phyloP scores from a whole-genome alignment of 345 rosid species.

The Xanthoceras sorbifolium region DNA sequence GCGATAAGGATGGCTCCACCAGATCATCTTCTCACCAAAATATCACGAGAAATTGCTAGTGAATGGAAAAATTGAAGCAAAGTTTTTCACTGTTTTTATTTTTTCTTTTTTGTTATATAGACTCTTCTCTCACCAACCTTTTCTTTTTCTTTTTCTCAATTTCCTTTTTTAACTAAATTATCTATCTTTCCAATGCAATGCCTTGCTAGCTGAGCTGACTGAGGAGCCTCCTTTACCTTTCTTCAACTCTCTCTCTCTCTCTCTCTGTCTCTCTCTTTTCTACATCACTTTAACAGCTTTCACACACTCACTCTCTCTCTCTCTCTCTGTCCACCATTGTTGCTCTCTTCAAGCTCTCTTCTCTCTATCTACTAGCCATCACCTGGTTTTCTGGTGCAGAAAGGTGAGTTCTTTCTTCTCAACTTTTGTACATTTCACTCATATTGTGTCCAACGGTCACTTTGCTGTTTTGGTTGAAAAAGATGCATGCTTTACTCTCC shows the following conservation, averaged over 20 bases:
- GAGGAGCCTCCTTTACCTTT: constrained; percentile 24
- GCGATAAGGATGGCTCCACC: not conserved
- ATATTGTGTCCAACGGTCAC: constrained; percentile 33
- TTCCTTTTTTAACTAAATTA: constrained; percentile 18
- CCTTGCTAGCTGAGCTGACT: constrained; percentile 17
- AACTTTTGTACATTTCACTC: constrained; percentile 1
- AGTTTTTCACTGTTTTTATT: not conserved
- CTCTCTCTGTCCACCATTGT: constrained; percentile 19
- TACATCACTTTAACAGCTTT: constrained; percentile 6
- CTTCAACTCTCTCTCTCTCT: constrained; percentile 23
- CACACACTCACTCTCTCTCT: not conserved
- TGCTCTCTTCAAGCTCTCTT: constrained; percentile 16
- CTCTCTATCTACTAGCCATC: constrained; percentile 14
- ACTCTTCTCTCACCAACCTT: constrained; percentile 26
- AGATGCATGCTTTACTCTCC: constrained; percentile 41
- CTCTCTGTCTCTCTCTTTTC: constrained; percentile 18
- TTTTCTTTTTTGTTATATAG: too few species aligned
- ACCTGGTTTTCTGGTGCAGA: constrained; percentile 19
- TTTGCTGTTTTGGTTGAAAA: constrained; percentile 8
- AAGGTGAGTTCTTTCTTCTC: constrained; percentile 31
- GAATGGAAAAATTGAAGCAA: too few species aligned
- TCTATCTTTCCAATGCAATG: constrained; percentile 25
- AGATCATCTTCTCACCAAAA: constrained; percentile 3
- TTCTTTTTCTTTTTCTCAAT: constrained; percentile 27
- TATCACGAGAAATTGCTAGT: constrained; percentile 4